phyloP scores from a whole-genome alignment of 2,329 filamentous ascomycete species.

The Penicillium sp. region DNA sequence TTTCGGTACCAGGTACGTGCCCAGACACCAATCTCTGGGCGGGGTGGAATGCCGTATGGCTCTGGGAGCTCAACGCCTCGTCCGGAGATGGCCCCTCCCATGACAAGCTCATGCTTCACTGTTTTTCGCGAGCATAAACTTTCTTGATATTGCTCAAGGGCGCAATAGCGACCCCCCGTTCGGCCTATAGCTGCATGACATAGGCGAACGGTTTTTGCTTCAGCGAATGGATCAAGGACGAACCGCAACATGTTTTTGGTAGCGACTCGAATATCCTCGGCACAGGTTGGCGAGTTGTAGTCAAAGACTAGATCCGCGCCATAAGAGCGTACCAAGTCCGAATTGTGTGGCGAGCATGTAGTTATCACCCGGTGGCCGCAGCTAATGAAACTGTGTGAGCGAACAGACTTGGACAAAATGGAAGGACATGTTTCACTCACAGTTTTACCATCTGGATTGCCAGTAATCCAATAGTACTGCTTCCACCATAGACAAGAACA shows the following conservation, averaged over 20 bases:
- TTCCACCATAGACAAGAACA: conserved; percentile 23
- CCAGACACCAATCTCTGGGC: conserved; percentile 22
- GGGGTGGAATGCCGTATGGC: conserved; percentile 20
- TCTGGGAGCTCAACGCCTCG: conserved; percentile 23
- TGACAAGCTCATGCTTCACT: conserved; percentile 24
- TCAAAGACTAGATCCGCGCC: conserved; percentile 41
- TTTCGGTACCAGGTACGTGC: conserved; percentile 20
- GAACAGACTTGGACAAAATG: not conserved
- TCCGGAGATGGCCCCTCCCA: conserved; percentile 26
- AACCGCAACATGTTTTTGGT: conserved; percentile 35
- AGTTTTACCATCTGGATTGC: conserved; percentile 26
- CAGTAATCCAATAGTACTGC: conserved; percentile 23
- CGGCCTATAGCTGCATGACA: conserved; percentile 23
- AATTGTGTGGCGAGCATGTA: conserved; percentile 37
- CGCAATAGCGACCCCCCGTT: conserved; percentile 25
- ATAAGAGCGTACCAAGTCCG: conserved; percentile 34
- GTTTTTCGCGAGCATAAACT: conserved; percentile 18
- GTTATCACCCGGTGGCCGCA: conserved; percentile 36
- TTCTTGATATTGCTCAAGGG: conserved; percentile 24
- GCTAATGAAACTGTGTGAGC: not conserved
- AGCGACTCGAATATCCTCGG: conserved; percentile 30
- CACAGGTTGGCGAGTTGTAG: conserved; percentile 35
- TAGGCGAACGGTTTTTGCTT: conserved; percentile 20
- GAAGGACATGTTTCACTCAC: conserved; percentile 5
- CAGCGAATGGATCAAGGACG: conserved; percentile 24